Base-by-base conservation (phyloP, 1,284 basidiomycete genomes). In the Ceratobasidium sp. region DNA sequence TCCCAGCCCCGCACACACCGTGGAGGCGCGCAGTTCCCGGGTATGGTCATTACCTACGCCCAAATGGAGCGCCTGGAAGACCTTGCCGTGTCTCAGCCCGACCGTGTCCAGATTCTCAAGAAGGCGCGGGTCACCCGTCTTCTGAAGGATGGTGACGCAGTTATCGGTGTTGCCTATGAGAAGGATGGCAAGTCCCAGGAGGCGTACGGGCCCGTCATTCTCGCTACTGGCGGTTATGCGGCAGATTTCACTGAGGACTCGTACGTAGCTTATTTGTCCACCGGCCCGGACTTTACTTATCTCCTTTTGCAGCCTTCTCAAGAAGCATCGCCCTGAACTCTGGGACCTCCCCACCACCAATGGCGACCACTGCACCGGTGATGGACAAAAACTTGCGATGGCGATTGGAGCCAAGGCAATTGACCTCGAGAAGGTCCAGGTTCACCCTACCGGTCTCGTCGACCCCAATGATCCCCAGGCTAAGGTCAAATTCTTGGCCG, bases 401-500 rank as follows among this genome's bases (percentile, higher is more conserved):
- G 87, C 88, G 24, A 89, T 95, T 79, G 97, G 97, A 79, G 96
- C 95, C 63, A 90, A 88, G 80, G 95, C 90, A 17, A 89, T 99
- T 80, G 97, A 99, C 82, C 89, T 99, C 78, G 97, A 99, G 86
- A 99, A 99, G 86, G 97, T 99, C n/a, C 97, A 99, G 83, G 95
- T 97, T 29, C 95, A 97, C 82, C 96, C 95, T 17, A 99, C 97
- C 9, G 97, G 97, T 83, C 89, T 99, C 54, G 95, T 99, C 63
- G 97, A 99, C 86, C 97, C 97, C 80, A 97, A 96, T 77, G 97
- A 99, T 78, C 94, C 95, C 19, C 86, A 87, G 56, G 85, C 85
- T 51, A 87, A 86, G 81, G 84, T 85, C 78, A 85, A 85, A 79
- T 85, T 85, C 81, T 80, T 85, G 74, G 84, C 84, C 59, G 84